Evolutionary conservation across 2,329 filamentous ascomycete genomes (phyloP).

Genomic region (Aureobasidium melanogenum): DNA sequence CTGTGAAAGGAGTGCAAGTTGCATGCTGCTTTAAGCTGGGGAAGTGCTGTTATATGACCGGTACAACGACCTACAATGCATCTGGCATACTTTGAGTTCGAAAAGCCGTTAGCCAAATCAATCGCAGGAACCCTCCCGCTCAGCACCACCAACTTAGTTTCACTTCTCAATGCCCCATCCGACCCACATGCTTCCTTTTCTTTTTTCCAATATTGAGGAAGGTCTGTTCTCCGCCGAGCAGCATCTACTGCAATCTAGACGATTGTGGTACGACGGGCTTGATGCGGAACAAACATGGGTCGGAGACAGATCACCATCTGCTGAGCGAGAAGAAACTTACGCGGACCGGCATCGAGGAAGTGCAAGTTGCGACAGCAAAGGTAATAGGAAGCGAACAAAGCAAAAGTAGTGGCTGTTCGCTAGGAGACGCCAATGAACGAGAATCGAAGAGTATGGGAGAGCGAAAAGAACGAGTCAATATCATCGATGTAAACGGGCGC

Average conservation of each 20-base stretch:
- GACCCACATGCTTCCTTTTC: slow-evolving; percentile 13
- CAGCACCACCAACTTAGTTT: slow-evolving; percentile 3
- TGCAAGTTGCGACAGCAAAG: slow-evolving; percentile 1
- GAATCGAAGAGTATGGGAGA: not conserved
- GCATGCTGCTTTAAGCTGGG: slow-evolving; percentile 7
- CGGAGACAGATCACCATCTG: slow-evolving; percentile 7
- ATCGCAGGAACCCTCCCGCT: not conserved
- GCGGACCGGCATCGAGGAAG: slow-evolving; percentile 10
- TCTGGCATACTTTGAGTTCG: slow-evolving; percentile 6
- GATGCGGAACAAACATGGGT: slow-evolving; percentile 3
- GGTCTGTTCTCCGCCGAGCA: slow-evolving; percentile 7
- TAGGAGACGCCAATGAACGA: slow-evolving; percentile 9
- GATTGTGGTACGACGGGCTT: slow-evolving; percentile 8
- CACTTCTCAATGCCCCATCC: not conserved
- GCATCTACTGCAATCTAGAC: slow-evolving; percentile 11
- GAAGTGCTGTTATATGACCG: slow-evolving; percentile 12
- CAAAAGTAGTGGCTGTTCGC: slow-evolving; percentile 9
- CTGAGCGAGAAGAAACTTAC: slow-evolving; percentile 7
- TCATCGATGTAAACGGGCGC: slow-evolving; percentile 7
- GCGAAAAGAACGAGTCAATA: not conserved
- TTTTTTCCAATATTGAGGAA: slow-evolving; percentile 1
- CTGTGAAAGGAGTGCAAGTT: slow-evolving; percentile 10
- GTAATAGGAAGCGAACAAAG: slow-evolving; percentile 8
- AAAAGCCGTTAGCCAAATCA: slow-evolving; percentile 8
- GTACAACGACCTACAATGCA: slow-evolving; percentile 11